Evolutionary conservation across 1,284 basidiomycete genomes (phyloP).

Genomic region (Cryptococcus amylolentus): DNA sequence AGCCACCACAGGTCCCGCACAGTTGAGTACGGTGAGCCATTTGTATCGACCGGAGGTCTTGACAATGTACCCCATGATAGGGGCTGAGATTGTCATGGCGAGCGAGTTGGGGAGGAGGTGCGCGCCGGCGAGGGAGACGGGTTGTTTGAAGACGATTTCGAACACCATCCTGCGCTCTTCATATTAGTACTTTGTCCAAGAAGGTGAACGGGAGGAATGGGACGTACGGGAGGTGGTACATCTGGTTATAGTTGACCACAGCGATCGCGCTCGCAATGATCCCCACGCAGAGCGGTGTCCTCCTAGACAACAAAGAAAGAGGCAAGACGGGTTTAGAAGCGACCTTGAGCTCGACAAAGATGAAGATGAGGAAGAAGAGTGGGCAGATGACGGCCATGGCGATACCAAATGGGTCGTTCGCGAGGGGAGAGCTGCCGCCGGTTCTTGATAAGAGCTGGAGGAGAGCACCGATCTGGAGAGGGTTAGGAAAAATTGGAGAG

Average conservation of each 20-base stretch:
- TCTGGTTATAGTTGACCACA: constrained; percentile 35
- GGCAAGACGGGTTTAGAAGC: constrained; percentile 28
- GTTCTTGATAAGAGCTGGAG: constrained; percentile 20
- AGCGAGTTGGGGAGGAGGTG: constrained; percentile 29
- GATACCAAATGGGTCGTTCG: constrained; percentile 10
- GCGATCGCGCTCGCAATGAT: constrained; percentile 27
- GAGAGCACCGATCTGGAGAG: constrained; percentile 19
- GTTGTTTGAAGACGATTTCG: constrained; percentile 26
- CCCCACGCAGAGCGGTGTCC: constrained; percentile 26
- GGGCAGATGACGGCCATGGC: constrained; percentile 7
- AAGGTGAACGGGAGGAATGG: not conserved
- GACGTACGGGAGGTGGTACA: constrained; percentile 29
- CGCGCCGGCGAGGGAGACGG: constrained; percentile 20
- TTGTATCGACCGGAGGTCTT: constrained; percentile 24
- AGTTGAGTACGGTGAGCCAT: constrained; percentile 22
- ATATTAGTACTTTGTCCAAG: not conserved
- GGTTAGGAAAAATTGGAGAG: not conserved
- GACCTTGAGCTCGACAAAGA: constrained; percentile 25
- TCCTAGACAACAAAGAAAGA: constrained; percentile 17
- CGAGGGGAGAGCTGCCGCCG: constrained; percentile 4
- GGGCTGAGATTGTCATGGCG: constrained; percentile 27
- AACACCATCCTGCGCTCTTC: constrained; percentile 19
- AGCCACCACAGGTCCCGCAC: constrained; percentile 24
- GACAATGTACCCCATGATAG: constrained; percentile 22
- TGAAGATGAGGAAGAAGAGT: constrained; percentile 20